Base-by-base conservation (phyloP, 2,329 filamentous ascomycete genomes). In the Colletotrichum sp. region DNA sequence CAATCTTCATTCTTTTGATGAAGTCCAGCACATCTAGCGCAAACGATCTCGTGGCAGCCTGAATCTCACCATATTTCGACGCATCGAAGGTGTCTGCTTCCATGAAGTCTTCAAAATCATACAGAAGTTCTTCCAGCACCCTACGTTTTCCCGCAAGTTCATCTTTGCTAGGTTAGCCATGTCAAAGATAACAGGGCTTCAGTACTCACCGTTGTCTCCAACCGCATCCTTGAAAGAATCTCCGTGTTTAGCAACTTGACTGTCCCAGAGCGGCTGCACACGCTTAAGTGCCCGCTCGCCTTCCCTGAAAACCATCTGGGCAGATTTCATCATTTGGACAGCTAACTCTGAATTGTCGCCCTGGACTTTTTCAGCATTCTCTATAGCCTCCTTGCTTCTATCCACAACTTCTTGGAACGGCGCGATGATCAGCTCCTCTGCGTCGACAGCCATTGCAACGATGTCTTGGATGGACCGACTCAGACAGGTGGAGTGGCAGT, bases 21-120 rank as follows among this genome's bases (percentile, higher is more conserved):
- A 80, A 80, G 65, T 85, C 83, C 69, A 85, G 75, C 2, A 83
- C 78, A 36, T 83, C 79, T n/a, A 86, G 79, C 27, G 85, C 85
- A 59, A 86, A 82, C 0, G 82, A 73, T 69, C 84, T 85, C 3
- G 84, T 83, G 0, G 84, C 83, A 0, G 82, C 77, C 67, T 86
- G 84, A 7, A 86, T 76, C 21, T 83, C 81, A 2, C 79, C 72
- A 66, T 84, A 86, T 70, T 79, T 82, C 31, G 77, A 76, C 24
- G 77, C 75, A 12, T 84, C 82, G 69, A 85, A 86, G 6, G 82
- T 79, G 59, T 83, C 82, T 8, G 79, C 75, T 31, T 84, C 81
- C 33, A 82, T 82, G 69, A 82, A 86, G 77, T 86, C 85, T 54
- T 87, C 85, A 57, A 87, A 82, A 71, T 86, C 84, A 76, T 86